A percentile compares a stretch with the other conserved stretches of the same genome.
Evolutionary conservation across 2,329 filamentous ascomycete species (phyloP).

Genomic region (Cercospora janseana): DNA sequence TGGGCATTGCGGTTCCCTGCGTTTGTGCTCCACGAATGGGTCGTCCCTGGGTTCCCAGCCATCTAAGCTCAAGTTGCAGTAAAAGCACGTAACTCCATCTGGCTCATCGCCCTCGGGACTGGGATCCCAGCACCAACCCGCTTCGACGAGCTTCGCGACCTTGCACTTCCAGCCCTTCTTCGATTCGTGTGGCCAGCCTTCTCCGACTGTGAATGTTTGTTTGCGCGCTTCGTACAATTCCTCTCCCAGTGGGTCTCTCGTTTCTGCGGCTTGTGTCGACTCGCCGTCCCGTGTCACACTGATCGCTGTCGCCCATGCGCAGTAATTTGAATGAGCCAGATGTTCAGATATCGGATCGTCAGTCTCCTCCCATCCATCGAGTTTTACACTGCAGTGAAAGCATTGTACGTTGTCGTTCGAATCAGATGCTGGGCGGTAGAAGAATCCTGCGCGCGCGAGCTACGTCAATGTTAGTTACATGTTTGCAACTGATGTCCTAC

Average conservation of each 20-base stretch:
- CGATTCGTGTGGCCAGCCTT: constrained; percentile 81
- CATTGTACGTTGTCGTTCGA: constrained; percentile 87
- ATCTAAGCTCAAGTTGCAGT: constrained; percentile 85
- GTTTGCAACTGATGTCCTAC: neutral
- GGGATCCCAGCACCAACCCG: constrained; percentile 92
- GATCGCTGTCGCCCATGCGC: constrained; percentile 77
- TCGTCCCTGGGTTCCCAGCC: constrained; percentile 94
- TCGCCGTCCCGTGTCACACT: constrained; percentile 56
- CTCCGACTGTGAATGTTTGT: constrained; percentile 68
- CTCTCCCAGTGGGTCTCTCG: constrained; percentile 68
- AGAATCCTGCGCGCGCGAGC: constrained; percentile 90
- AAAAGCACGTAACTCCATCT: constrained; percentile 86
- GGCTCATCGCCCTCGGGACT: constrained; percentile 66
- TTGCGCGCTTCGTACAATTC: constrained; percentile 73
- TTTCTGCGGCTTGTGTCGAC: constrained; percentile 60
- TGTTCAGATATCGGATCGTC: constrained; percentile 86
- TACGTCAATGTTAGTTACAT: constrained; percentile 43
- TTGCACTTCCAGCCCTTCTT: constrained; percentile 90
- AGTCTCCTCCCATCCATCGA: constrained; percentile 88
- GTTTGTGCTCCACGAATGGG: constrained; percentile 84
- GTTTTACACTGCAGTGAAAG: constrained; percentile 77
- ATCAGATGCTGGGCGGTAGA: constrained; percentile 71
- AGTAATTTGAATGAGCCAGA: constrained; percentile 74
- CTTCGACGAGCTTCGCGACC: constrained; percentile 83
- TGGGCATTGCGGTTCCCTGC: constrained; percentile 72